phyloP scores from a whole-genome alignment of 495 filamentous ascomycete species.

The Tuber magnatum region DNA sequence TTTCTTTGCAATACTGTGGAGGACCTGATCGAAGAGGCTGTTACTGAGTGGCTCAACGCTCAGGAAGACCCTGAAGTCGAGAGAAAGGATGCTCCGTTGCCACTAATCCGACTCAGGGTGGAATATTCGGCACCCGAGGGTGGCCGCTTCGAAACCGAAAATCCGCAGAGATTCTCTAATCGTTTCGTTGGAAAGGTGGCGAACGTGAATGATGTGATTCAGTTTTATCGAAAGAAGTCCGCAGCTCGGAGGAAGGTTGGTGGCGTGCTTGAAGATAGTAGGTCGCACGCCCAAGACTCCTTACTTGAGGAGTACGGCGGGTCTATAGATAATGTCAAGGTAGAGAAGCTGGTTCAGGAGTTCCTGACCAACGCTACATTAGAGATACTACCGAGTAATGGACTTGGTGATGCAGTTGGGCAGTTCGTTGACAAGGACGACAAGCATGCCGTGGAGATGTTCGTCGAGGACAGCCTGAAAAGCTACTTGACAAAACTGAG shows the following conservation, averaged over 20 bases:
- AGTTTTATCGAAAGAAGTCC: conserved; percentile 83
- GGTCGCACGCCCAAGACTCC: conserved; percentile 54
- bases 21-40: conserved; percentile 78
- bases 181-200: conserved; percentile 84
- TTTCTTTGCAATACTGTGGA: conserved; percentile 71
- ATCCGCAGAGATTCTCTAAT: conserved; percentile 94
- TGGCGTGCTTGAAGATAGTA: conserved; percentile 49
- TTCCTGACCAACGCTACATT: conserved; percentile 76
- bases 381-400: conserved; percentile 82
- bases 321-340: conserved; percentile 67
- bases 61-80: conserved; percentile 54
- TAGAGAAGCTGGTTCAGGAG: conserved; percentile 79
- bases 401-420: conserved; percentile 84
- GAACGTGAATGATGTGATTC: conserved; percentile 87
- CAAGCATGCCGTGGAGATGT: conserved; percentile 82
- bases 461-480: conserved; percentile 71
- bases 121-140: conserved; percentile 85
- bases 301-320: conserved; percentile 44
- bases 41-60: conserved; percentile 64
- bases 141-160: conserved; percentile 81
- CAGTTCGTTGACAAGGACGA: conserved; percentile 96
- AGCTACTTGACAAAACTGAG: conserved; percentile 70
- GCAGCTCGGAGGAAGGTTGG: conserved; percentile 43
- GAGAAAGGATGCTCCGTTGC: conserved; percentile 62
- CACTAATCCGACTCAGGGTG: conserved; percentile 80